These are phyloP conservation scores for Parastagonospora avenae DNA, from an alignment of 2,329 filamentous ascomycete species.

Conservation along the genomic window DNA sequence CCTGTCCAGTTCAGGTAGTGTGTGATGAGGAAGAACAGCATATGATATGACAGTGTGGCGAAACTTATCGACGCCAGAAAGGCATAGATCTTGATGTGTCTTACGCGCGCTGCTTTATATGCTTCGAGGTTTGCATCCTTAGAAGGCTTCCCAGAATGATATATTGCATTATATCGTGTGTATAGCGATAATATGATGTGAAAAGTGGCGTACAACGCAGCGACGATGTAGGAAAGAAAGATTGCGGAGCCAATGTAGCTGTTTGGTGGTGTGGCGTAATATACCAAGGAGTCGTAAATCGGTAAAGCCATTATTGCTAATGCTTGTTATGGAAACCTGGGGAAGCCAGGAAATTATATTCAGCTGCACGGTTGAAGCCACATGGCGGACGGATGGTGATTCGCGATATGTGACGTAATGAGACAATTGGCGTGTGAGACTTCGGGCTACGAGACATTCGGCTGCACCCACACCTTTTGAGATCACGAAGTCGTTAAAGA, in stretches of 20 bases:
- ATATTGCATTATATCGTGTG: conserved; percentile 18
- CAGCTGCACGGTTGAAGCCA: conserved; percentile 10
- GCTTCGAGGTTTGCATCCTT: conserved; percentile 11
- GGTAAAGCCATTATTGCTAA: conserved; percentile 5
- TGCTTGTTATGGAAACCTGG: background rate
- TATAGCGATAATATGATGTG: conserved; percentile 23
- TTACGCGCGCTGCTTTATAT: conserved; percentile 19
- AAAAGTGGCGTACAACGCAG: conserved; percentile 29
- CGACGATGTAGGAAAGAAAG: conserved; percentile 38
- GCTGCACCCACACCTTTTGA: background rate
- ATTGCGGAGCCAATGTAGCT: conserved; percentile 37
- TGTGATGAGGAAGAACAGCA: conserved; percentile 37
- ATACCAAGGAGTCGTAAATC: conserved; percentile 5
- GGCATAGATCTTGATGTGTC: conserved; percentile 35
- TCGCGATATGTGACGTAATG: conserved; percentile 36
- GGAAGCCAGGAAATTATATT: background rate
- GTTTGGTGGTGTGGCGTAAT: conserved; percentile 30
- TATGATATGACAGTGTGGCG: conserved; percentile 33
- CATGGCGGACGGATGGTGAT: conserved; percentile 9
- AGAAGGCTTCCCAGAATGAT: background rate
- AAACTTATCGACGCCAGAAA: conserved; percentile 35
- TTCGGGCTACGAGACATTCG: conserved; percentile 21
- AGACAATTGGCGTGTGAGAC: conserved; percentile 29
- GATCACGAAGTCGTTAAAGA: too few relatives aligned
- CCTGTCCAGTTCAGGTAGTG: conserved; percentile 31